Evolutionary conservation across 805 yeast species (phyloP), one percentile per base, ranked within the genome.

Genomic region (Saccharomycopsis babjevae): DNA sequence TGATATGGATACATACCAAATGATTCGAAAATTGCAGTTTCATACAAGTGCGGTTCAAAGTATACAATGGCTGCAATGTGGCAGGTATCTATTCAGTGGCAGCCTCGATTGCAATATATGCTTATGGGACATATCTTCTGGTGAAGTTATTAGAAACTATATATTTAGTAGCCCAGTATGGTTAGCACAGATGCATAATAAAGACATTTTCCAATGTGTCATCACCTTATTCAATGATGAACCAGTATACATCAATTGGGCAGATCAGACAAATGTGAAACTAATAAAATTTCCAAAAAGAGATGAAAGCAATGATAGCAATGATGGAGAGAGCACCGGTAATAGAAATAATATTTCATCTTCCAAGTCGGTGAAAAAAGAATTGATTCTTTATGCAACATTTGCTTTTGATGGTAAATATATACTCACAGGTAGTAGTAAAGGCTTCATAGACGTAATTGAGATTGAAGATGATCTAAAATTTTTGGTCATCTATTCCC

Each of bases 21-120:
- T 83, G 1, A 75, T 89, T 5, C 77, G 81, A 2, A 77, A 79
- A 11, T 73, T 88, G 36, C 75, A 79, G 36, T 84, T 86, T 4
- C 97, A 93, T 68, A 78, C 83, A 1, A 74, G 90, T 54, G 81
- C 92, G 1, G 79, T 93, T 32, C 89, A 90, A 32, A 83, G 92
- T 1, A 61, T 87, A 18, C 74, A 80, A 62, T 92, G 97, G 97
- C 85, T 93, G 0, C 65, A 66, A 0, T 82, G 86, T 70, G 94
- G 96, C 0, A 71, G 88, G 28, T 89, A 80, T 67, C 67, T 92
- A 1, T 73, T 92, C 2, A 78, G 88, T 2, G 76, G 90, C 15
- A 83, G 92, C 0, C 82, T 90, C 67, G 97, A 93, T 70, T 91
- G 96, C 94, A 79, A 77, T 57, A 81, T 86, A 50, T 82, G 86